Evolutionary conservation across 2,329 filamentous ascomycete genomes (phyloP).

Genomic region (Pseudogymnoascus sp.): DNA sequence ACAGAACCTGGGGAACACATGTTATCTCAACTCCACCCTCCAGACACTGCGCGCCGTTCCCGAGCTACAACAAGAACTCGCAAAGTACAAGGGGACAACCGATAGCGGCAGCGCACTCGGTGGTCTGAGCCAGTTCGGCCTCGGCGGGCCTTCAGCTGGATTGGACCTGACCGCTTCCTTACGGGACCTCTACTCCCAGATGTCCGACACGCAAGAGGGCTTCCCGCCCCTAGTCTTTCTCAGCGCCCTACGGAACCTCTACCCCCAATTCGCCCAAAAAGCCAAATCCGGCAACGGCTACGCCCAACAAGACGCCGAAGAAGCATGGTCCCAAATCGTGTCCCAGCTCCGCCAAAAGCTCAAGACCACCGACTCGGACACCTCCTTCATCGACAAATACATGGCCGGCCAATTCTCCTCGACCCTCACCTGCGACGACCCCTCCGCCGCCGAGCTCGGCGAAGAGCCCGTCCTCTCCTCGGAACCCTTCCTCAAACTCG

Average conservation of each 20-base stretch:
- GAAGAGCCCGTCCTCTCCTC: slow-evolving; percentile 60
- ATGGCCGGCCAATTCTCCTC: slow-evolving; percentile 77
- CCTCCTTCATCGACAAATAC: slow-evolving; percentile 83
- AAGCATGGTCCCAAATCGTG: slow-evolving; percentile 95
- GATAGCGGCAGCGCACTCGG: slow-evolving; percentile 27
- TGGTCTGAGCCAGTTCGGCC: slow-evolving; percentile 38
- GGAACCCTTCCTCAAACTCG: slow-evolving; percentile 82
- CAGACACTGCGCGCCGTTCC: slow-evolving; percentile 83
- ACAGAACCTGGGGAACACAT: slow-evolving; percentile 92
- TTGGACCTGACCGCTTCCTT: slow-evolving; percentile 70
- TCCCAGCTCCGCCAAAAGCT: slow-evolving; percentile 74
- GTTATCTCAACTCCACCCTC: slow-evolving; percentile 96
- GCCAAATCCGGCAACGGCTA: slow-evolving; percentile 75
- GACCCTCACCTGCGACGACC: slow-evolving; percentile 74
- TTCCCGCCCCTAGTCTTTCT: slow-evolving; percentile 79
- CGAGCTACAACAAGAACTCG: slow-evolving; percentile 75
- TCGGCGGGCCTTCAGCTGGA: slow-evolving; percentile 39
- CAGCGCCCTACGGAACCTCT: slow-evolving; percentile 66
- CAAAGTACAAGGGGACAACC: slow-evolving; percentile 46
- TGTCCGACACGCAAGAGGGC: slow-evolving; percentile 83
- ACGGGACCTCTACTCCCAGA: slow-evolving; percentile 76
- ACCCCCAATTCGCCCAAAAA: slow-evolving; percentile 88
- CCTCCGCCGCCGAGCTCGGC: slow-evolving; percentile 62
- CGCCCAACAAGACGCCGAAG: slow-evolving; percentile 97
- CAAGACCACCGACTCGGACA: slow-evolving; percentile 50